Evolutionary conservation across 169 alveolate genomes (phyloP).

Genomic region (Babesia sp.): DNA sequence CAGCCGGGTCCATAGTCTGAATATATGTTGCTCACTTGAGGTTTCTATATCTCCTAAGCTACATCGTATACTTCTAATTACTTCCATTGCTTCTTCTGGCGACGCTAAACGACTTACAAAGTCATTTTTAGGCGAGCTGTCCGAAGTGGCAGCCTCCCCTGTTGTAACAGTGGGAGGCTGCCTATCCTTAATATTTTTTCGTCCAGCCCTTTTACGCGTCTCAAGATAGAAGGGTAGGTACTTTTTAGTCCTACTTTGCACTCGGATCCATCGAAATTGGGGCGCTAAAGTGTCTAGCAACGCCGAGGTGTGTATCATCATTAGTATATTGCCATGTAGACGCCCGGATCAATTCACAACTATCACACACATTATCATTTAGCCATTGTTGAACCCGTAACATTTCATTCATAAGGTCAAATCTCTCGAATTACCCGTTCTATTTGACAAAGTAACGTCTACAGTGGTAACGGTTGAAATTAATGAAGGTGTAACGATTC

Average conservation of each 20-base stretch:
- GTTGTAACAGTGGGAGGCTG: background rate
- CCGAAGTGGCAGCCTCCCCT: background rate
- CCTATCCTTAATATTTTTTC: background rate
- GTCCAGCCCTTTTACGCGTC: background rate
- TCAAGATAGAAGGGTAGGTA: conserved; percentile 22
- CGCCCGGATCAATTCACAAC: no score
- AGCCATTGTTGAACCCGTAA: no score
- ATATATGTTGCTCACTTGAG: background rate
- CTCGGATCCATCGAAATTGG: background rate
- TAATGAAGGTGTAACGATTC: no score
- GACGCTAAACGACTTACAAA: conserved; percentile 13
- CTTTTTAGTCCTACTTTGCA: conserved; percentile 12
- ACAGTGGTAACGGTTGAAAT: no score
- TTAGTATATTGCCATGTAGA: no score
- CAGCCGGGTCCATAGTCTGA: conserved; percentile 40
- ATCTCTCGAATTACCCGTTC: no score
- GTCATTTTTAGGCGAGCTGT: background rate
- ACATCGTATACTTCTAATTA: conserved; percentile 11
- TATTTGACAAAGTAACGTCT: no score
- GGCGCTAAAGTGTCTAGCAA: background rate
- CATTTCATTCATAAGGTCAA: no score
- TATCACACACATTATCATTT: no score
- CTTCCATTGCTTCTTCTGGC: conserved; percentile 18
- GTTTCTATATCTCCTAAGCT: background rate
- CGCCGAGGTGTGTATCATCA: conserved; percentile 1